Evolutionary conservation across 371 early-diverging fungal species (phyloP), one percentile per base, ranked within the genome.

Genomic region (Ordospora colligata): DNA sequence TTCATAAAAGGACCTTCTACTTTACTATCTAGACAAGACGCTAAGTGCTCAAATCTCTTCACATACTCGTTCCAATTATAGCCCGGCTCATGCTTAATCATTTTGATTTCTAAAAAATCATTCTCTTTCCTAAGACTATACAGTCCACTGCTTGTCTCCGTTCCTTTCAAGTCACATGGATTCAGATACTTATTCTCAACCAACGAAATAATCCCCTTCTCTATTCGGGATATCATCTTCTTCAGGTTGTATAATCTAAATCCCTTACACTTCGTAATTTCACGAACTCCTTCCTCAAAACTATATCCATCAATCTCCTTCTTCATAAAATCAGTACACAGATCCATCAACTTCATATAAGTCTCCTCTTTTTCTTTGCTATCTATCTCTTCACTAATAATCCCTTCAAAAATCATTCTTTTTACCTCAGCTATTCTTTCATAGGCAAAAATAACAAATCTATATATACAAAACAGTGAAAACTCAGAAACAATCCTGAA

Each of bases 201-300:
- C 8, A 76, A 53, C 3, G 50, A 42, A 19, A 77, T 74, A 40
- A 67, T 69, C n/a, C 72, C 43, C 25, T 77, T 77, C 11, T 77
- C 74, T 37, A 82, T 77, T 52, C 79, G 78, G 2, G 54, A 25
- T 49, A 85, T 71, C 19, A 82, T 49, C 68, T 80, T 83, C 14
- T 80, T 76, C 27, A 77, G 69, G 58, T 78, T 81, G 63, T 78
- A 82, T 21, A 83, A 69, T 53, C 71, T 79, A 51, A 53, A 85
- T 67, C 75, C 85, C 45, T 65, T 74, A 17, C 75, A 63, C 42
- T 79, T 44, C 32, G 80, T 69, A 75, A 93, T 83, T 43, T 87
- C 87, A 3, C 95, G 88, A 40, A 90, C 81, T 51, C 88, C 86
- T 73, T 98, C 97, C 79, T 98, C 99, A 88, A 90, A 98, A 46